Evolutionary conservation across 2,329 filamentous ascomycete species (phyloP).

Genomic region (Fusarium beomiforme): DNA sequence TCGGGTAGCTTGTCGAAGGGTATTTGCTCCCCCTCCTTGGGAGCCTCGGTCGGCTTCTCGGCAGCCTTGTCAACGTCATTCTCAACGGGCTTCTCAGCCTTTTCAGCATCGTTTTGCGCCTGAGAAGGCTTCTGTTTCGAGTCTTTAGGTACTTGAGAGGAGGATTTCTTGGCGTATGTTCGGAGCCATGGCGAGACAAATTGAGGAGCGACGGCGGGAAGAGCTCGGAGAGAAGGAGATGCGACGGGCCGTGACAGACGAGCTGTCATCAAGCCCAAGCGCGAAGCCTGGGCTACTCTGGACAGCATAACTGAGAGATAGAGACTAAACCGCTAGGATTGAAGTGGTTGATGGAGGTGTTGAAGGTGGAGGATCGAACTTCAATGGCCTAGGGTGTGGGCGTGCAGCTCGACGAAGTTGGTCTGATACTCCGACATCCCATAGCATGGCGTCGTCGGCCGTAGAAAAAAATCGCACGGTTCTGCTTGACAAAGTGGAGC

Average conservation of each 20-base stretch:
- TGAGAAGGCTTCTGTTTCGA: constrained; percentile 30
- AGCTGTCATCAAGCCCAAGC: constrained; percentile 47
- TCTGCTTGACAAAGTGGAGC: constrained; percentile 17
- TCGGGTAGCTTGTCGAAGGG: constrained; percentile 81
- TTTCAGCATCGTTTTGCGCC: constrained; percentile 28
- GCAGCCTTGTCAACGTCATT: constrained; percentile 34
- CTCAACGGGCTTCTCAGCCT: constrained; percentile 29
- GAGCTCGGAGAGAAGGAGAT: constrained; percentile 40
- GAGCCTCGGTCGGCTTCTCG: constrained; percentile 41
- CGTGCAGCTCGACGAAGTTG: constrained; percentile 37
- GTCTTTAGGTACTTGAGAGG: constrained; percentile 12
- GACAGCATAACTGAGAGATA: constrained; percentile 53
- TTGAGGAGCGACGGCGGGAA: constrained; percentile 32
- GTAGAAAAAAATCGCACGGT: constrained; percentile 43
- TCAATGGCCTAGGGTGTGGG: constrained; percentile 27
- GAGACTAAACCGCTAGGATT: background rate
- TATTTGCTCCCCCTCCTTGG: constrained; percentile 53
- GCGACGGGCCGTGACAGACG: constrained; percentile 42
- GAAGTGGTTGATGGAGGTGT: constrained; percentile 2
- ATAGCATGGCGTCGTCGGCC: constrained; percentile 37
- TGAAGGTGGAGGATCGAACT: constrained; percentile 32
- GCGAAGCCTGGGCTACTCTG: constrained; percentile 47
- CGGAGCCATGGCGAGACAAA: constrained; percentile 44
- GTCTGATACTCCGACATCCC: constrained; percentile 44
- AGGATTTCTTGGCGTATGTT: constrained; percentile 41